Base-by-base conservation (phyloP, 305 asterid species). In the Vinca major region DNA sequence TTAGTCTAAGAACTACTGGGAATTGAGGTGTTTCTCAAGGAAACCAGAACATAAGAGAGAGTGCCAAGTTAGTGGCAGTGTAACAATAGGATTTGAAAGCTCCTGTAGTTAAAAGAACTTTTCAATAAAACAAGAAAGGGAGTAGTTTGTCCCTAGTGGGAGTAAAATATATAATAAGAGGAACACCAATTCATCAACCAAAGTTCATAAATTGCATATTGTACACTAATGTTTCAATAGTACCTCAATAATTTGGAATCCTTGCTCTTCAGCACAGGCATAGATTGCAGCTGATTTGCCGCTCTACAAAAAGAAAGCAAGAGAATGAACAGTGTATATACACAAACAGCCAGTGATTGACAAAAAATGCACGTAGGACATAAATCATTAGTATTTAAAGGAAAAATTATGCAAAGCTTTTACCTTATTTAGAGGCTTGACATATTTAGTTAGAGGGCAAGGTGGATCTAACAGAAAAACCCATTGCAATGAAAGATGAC, bases 281-380 rank as follows among this genome's bases (percentile, higher is more conserved):
- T 91, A 93, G 63, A 93, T 88, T 77, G 99, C 91, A 76, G 99
- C 96, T 70, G 99, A 91, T 83, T 93, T 93, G 76, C 99, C 99
- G 77, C 97, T 83, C 99, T 93, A 84, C 83, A 79, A 66, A 62
- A 72, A 58, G 65, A 70, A 77, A 45, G 40, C 41, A 64, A 19
- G 40, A 14, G 6, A 64, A 64, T 64, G 50, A 64, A 54, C 48
- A 50, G 17, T 26, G 8, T 1, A 16, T 11, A 55, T 55, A 8
- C 58, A 69, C 71, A 69, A 63, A 45, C 3, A 20, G 47, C 16
- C 5, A 21, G 19, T 26, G 47, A 33, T 65, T 21, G n/a, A 54
- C 20, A 53, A 52, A 26, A 36, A 43, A 13, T 8, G 50, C 49
- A 50, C 36, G 12, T 7, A 17, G 20, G 37, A 54, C 44, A 19